Base-by-base conservation (phyloP, 2,329 filamentous ascomycete genomes). In the Trichophyton benhamiae region DNA sequence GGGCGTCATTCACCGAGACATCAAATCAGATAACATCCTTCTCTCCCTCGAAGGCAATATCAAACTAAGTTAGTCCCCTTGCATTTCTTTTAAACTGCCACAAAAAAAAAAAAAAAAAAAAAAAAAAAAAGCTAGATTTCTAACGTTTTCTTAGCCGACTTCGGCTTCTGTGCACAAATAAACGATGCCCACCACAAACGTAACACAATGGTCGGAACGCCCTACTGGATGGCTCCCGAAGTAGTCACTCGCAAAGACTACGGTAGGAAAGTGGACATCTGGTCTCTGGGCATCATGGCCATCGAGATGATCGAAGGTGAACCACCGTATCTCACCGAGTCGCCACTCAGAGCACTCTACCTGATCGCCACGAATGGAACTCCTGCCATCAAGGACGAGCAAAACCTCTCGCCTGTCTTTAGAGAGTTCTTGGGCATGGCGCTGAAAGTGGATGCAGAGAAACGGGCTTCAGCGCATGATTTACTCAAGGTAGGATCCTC, bases 231-330 rank as follows among this genome's bases (percentile, higher is more conserved):
- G 94, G 94, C 94, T 1, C 94, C 94, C 2, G 94, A 99, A 76
- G 92, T 99, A 22, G 94, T 99, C 30, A 97, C 91, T 5, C 82
- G 91, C 48, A 97, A 97, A 75, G 94, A 97, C 76, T 99, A 99
- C 75, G 94, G 94, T 66, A 87, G 92, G 65, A 99, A 97, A 76
- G 92, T 99, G 60, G 94, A 99, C 71, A 96, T 99, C 67, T 99
- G 94, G 94, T 95, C 89, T 63, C 79, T 99, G 52, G 94, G 94
- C 63, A 99, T 99, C 77, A 97, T 99, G 94, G 91, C 94, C 6
- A 97, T 99, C 70, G 94, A 99, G 76, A 99, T 99, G 94, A 96
- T 99, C 66, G 94, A 97, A 77, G 94, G 92, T 72, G 94, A 97
- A 74, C 94, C 94, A 11, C 94, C 94, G 25, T 99, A 97, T 72